Base-by-base conservation (phyloP, 257 asterid genomes). In the Solanum gandarillasii region DNA sequence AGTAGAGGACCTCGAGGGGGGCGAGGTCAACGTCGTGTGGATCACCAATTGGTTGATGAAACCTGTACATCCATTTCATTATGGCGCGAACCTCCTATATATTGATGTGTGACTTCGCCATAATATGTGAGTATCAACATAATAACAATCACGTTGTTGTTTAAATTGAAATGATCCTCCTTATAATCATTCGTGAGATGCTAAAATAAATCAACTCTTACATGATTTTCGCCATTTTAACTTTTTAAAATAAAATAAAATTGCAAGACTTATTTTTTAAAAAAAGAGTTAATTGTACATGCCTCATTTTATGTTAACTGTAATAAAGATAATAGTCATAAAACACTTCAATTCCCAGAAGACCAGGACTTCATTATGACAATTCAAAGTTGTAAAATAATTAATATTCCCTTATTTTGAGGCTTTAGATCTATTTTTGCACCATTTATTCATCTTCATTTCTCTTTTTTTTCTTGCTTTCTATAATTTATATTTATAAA, bases 191-290 rank as follows among this genome's bases (percentile, higher is more conserved):
- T 48, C 21, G 21, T 48, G 58, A 2, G 21, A 48, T 0, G 58
- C 58, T 14, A 14, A 48, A 48, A 2, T 48, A 48, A 48, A 48
- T 48, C 1, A 14, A 14, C 21, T 48, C 58, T 48, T 48, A 5
- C 58, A 48, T 13, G 58, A 55, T 20, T 55, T 55, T 55, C 11
- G 4, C 25, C 65, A 55, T 55, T 55, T 55, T 55, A 2, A 55
- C n/a, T 55, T 55, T 3, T 58, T 55, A 52, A 16, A 52, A 52
- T 4, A 13, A 13, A 12, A 1, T 46, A 14, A 48, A 38, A 38
- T 52, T 52, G 62, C 3, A 52, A 52, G 1, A 52, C 62, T 55
- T 55, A 0, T 1, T 55, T 55, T 3, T 0, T 0, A 9, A 60
- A 58, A 7, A 60, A 21, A 8, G 12, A 21, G 68, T 55, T 55